Conservation (phyloP, 345 rosid genomes). For the Gossypium arboreum region DNA sequence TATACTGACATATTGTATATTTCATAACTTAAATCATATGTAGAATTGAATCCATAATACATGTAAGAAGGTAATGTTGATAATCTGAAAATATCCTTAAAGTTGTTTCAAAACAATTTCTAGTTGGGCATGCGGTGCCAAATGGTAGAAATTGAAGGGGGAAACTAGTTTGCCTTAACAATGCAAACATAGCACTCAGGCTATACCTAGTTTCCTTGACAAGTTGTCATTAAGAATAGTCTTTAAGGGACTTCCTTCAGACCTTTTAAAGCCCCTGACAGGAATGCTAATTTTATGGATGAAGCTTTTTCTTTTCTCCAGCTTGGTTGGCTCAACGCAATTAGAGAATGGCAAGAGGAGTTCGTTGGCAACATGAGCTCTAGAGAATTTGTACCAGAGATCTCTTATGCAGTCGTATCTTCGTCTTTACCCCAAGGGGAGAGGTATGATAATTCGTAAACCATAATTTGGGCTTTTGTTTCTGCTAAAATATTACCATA, state of each 20-base stretch:
- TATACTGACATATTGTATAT: no score
- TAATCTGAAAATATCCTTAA: no score
- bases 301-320: constrained; percentile 35
- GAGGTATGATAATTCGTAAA: constrained; percentile 37
- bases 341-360: constrained; percentile 99
- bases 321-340: constrained; percentile 97
- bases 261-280: constrained; percentile 15
- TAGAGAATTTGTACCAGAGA: constrained; percentile 69
- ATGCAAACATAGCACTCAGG: constrained; percentile 69
- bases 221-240: constrained; percentile 14
- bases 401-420: constrained; percentile 68
- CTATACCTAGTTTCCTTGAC: constrained; percentile 9
- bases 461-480: background rate
- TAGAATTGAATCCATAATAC: no score
- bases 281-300: constrained; percentile 31
- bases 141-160: constrained; percentile 66
- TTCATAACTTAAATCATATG: no score
- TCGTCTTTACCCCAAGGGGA: constrained; percentile 88
- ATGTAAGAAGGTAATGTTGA: no score
- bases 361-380: constrained; percentile 99
- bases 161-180: constrained; percentile 75
- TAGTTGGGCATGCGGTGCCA: constrained; percentile 66
- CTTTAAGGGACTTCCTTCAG: constrained; percentile 12
- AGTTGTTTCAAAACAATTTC: background rate
- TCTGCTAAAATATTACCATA: background rate